Evolutionary conservation across 306 rosid species (phyloP), one percentile per base, ranked within the genome.

Genomic region (Amphicarpaea edgeworthii): DNA sequence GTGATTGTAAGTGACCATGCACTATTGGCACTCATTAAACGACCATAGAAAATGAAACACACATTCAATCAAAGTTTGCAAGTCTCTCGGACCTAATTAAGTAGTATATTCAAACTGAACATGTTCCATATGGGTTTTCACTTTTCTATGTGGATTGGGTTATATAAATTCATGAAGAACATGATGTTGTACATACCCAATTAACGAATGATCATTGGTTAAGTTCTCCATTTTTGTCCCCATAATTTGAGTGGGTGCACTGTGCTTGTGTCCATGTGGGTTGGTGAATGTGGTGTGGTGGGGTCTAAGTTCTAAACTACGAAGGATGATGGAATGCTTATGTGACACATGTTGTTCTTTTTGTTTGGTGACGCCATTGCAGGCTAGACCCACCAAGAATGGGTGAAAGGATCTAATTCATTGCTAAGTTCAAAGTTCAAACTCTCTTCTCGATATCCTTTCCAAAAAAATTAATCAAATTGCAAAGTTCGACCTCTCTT

Each of bases 301-400:
- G 86, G 83, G 66, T 57, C 76, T 38, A 26, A 79, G 46, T 49
- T 59, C 38, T 51, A 71, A 84, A 75, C 69, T 79, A 61, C 37
- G 73, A 46, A 70, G 63, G 41, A 24, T 43, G 78, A 81, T 84
- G 83, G 72, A 81, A 59, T 67, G 77, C 76, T 45, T 78, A 68
- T 77, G n/a, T 40, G 38, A 77, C 69, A 62, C 72, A 77, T 32
- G 72, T 24, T 69, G 72, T 77, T 85, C 88, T 64, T 77, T 85
- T 77, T 77, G 83, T 74, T 77, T 75, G 78, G 68, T 77, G 83
- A 77, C 85, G 81, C 79, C 81, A 85, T 77, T 50, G 72, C 79
- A 73, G 19, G 19, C 47, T 80, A 65, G 76, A 66, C 79, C 82
- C 82, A 83, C 79, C 68, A 66, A 42, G 12, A 61, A 77, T 60